A percentile compares a stretch with the other conserved stretches of the same genome.
Evolutionary conservation across 148 eudicot genomes (phyloP).

Genomic region (Fagopyrum tataricum): DNA sequence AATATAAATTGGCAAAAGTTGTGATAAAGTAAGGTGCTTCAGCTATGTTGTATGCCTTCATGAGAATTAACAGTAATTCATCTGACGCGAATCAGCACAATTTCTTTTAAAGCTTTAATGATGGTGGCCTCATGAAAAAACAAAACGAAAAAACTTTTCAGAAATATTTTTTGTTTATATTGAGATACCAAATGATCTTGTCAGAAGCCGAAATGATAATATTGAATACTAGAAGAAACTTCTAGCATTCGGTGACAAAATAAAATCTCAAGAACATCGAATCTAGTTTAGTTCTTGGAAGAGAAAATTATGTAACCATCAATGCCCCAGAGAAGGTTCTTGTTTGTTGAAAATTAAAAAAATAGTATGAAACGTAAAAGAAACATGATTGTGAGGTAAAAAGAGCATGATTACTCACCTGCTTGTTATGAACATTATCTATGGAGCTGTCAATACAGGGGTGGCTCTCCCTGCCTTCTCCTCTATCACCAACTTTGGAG

Average conservation of each 20-base stretch:
- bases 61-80: background rate
- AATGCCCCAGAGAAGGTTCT: background rate
- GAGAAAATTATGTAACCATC: background rate
- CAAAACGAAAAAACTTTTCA: background rate
- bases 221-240: background rate
- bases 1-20: background rate
- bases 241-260: background rate
- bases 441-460: constrained; percentile 47
- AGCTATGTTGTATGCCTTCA: background rate
- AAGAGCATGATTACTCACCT: constrained; percentile 31
- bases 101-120: background rate
- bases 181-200: background rate
- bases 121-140: background rate
- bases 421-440: constrained; percentile 49
- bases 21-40: background rate
- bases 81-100: background rate
- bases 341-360: background rate
- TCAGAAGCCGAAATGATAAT: background rate
- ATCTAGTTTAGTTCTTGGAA: background rate
- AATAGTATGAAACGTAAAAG: background rate
- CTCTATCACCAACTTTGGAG: constrained; percentile 47
- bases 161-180: background rate
- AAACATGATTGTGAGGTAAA: background rate
- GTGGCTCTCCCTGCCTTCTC: constrained; percentile 41
- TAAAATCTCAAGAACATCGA: background rate